Base-by-base conservation (phyloP, 208 protist species). In the Naegleria lovaniensis region DNA sequence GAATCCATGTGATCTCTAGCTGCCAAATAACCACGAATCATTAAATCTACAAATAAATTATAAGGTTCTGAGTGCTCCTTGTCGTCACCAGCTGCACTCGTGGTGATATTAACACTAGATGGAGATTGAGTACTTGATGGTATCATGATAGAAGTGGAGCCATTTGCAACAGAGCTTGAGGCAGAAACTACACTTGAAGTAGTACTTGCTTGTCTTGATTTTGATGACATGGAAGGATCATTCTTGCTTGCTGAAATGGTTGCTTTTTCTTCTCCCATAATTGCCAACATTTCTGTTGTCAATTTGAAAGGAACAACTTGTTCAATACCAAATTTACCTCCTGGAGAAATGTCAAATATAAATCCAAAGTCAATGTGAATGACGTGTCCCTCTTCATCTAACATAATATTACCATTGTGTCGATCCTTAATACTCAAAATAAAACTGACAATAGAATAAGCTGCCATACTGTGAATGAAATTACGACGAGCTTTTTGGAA, bases 281-380 rank as follows among this genome's bases (percentile, higher is more conserved):
- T 52, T 0, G 33, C 7, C 15, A 91, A 43, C 33, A 75, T 75
- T 84, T 84, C 90, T n/a, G 39, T 19, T 22, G 83, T 84, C 6
- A 87, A 58, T 58, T 96, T 96, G 87, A 96, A 96, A 52, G 93
- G 92, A 88, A 84, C 92, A 33, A 83, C 88, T 59, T 83, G 29
- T 91, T 96, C 94, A 90, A 94, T 93, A 29, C 91, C 85, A 43
- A 96, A 92, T 91, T 98, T 95, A 11, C 93, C 93, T 19, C 94
- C 95, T 19, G 95, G 95, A 0, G 92, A 91, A 52, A 93, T 94
- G 84, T 95, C 94, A 88, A 96, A 95, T 22, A 96, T 94, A 76
- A 96, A 96, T 5, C 95, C 95, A 92, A 96, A 96, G 83, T 96
- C 95, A 75, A 96, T 96, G 91, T 96, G 95, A 33, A 97, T 94